Evolutionary conservation across 306 rosid species (phyloP), one percentile per base, ranked within the genome.

Genomic region (Rosa lucieae): DNA sequence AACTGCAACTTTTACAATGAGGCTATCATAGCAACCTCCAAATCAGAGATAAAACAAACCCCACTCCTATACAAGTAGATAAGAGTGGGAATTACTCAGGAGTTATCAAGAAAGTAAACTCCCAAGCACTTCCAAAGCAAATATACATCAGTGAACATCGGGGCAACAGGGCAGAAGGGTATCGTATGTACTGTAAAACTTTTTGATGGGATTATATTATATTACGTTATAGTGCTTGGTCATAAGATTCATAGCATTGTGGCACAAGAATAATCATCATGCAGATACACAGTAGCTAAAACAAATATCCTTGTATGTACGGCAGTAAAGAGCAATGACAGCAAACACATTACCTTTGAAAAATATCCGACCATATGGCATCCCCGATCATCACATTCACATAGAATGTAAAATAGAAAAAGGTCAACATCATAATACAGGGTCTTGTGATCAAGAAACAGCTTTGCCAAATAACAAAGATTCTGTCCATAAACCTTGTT

Each of bases 331-430:
- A 43, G 32, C 32, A 74, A 74, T 4, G 40, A 56, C 40, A 4
- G 69, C 10, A 23, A 59, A 51, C 26, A 46, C 18, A 47, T 82
- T 90, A 90, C 99, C 98, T 96, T 96, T 51, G 99, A 93, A 81
- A 96, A 96, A 86, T 96, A 96, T 81, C 99, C 99, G 80, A 96
- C 99, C 99, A 96, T 93, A 87, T 96, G 99, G 84, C 99, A 96
- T 77, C 99, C 99, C 74, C 98, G 90, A 82, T 96, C 99, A 87
- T 96, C 99, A 67, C 99, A 96, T 84, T 96, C 97, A 74, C 99
- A 96, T 76, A 93, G 81, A 79, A 96, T 88, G 81, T 96, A 96
- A 85, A 96, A 96, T 55, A 93, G 89, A 89, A 96, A 96, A 80
- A 96, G 98, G 84, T 96, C 99, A 32, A 96, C 98, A 61, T 96